Conservation (phyloP, 495 filamentous ascomycete genomes). For the Rhypophila decipiens region DNA sequence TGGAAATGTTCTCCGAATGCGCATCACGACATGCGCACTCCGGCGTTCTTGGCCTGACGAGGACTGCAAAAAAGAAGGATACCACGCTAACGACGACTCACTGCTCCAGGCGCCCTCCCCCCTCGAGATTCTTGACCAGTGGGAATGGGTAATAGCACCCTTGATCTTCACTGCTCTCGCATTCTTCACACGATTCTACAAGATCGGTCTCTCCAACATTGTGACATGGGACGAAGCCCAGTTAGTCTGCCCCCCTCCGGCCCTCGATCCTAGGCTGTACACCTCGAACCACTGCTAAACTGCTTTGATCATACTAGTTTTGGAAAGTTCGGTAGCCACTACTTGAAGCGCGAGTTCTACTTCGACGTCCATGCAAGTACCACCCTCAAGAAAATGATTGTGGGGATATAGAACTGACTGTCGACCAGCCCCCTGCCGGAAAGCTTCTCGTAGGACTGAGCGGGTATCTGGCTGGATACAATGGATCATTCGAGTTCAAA, state of each 20-base stretch:
- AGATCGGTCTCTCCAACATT: conserved; percentile 89
- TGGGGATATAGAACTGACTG: conserved; percentile 11
- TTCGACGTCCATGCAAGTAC: conserved; percentile 70
- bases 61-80: too few species aligned
- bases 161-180: conserved; percentile 80
- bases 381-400: conserved; percentile 3
- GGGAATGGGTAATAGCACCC: conserved; percentile 83
- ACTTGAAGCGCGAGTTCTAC: conserved; percentile 98
- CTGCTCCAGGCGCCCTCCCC: conserved; percentile 40
- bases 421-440: conserved; percentile 73
- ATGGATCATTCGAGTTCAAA: conserved; percentile 99
- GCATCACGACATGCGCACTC: conserved; percentile 6
- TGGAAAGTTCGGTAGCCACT: conserved; percentile 98
- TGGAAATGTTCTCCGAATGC: not conserved
- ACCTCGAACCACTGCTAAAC: conserved; percentile 26
- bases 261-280: not conserved
- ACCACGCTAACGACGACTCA: too few species aligned
- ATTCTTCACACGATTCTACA: conserved; percentile 92
- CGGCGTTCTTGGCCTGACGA: too few species aligned
- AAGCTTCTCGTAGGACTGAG: conserved; percentile 98
- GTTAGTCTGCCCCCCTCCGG: conserved; percentile 48
- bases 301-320: conserved; percentile 52
- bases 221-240: conserved; percentile 99
- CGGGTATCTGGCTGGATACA: conserved; percentile 92
- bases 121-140: conserved; percentile 62